Evolutionary conservation across 139 green algal genomes (phyloP), one percentile per base, ranked within the genome.

Genomic region (Micractinium sp.): DNA sequence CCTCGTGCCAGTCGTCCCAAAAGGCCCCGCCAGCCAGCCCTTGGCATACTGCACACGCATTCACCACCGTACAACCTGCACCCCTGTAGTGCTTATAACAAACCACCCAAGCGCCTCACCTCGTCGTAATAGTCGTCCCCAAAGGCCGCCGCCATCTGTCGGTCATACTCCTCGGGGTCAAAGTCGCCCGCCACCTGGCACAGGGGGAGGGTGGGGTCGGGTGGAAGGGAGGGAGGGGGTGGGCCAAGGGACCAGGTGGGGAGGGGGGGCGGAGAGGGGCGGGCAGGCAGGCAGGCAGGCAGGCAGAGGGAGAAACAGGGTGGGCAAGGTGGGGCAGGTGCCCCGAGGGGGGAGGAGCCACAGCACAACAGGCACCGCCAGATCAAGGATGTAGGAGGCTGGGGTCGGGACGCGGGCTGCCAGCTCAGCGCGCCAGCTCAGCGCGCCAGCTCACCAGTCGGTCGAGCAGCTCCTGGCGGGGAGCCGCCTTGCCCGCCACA

Each of bases 141-240:
- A 93, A 99, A 99, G 0, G 95, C 95, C 4, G 85, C 94, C 36
- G 90, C 92, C 97, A 99, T 99, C 67, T 95, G 92, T 36, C 82
- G 88, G 93, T 99, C 97, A 92, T 98, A 97, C 83, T 95, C 95
- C 39, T 96, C 97, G 0, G 96, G 95, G 88, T 99, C 97, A 90
- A 99, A 99, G 53, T 99, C 97, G 3, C 93, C 95, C 27, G 97
- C 95, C 79, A 99, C 73, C 73, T 79, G 73, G n/a, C 73, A 73
- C 20, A 23, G 16, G 15, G 9, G 66, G 73, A 2, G 31, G n/a
- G 67, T 2, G 41, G 13, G n/a, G n/a, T 71, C 7, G 47, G 47
- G 67, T 1, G 67, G 12, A 27, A 71, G 63, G 63, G 63, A 29
- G 63, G 63, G 9, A 56, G 47, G 47, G 9, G 7, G 47, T 56